A percentile compares a stretch with the other conserved stretches of the same genome.
These are phyloP conservation scores for Macroventuria anomochaeta DNA, from an alignment of 2,329 filamentous ascomycete genomes.

Conservation along the genomic window DNA sequence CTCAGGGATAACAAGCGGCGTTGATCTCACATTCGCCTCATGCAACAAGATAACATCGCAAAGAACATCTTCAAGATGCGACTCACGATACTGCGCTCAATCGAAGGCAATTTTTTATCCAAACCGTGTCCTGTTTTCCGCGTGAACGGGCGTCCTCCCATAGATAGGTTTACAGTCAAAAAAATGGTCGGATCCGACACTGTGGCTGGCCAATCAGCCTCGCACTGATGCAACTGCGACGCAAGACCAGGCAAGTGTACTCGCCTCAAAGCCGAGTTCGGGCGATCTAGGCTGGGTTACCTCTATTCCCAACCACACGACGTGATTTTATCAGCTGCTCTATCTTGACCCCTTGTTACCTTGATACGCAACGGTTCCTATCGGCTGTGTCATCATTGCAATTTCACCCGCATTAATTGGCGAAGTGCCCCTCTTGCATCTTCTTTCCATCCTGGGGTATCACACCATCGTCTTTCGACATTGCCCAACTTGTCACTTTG, in stretches of 20 bases:
- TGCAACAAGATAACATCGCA: constrained; percentile 11
- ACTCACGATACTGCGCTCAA: constrained; percentile 12
- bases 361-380: constrained; percentile 35
- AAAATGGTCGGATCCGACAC: constrained; percentile 3
- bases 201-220: constrained; percentile 30
- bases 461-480: constrained; percentile 30
- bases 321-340: constrained; percentile 39
- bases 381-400: constrained; percentile 34
- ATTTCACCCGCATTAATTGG: constrained; percentile 24
- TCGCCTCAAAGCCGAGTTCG: constrained; percentile 28
- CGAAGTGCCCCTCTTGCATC: constrained; percentile 10
- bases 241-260: constrained; percentile 15
- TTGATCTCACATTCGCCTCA: constrained; percentile 19
- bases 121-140: constrained; percentile 35
- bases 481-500: constrained; percentile 16
- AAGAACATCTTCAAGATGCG: constrained; percentile 8
- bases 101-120: constrained; percentile 14
- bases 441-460: constrained; percentile 22
- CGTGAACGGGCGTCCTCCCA: constrained; percentile 35
- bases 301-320: constrained; percentile 28
- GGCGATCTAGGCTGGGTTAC: constrained; percentile 27
- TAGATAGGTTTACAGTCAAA: constrained; percentile 23
- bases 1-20: constrained; percentile 13
- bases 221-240: constrained; percentile 26
- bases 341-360: constrained; percentile 31